Base-by-base conservation (phyloP, 305 asterid species). In the Solanum hybrid region DNA sequence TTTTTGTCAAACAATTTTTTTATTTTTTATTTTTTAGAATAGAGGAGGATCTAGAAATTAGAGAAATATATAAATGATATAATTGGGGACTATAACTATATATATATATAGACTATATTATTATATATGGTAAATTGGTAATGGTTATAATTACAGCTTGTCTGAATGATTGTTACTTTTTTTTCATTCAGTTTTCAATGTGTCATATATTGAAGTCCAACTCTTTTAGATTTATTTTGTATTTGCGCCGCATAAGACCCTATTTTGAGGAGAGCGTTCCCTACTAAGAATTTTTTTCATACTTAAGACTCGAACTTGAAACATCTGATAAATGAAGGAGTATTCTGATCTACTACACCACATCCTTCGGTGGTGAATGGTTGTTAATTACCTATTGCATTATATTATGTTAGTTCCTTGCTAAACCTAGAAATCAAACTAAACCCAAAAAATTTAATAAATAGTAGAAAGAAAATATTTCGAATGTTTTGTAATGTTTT, bases 231-330 rank as follows among this genome's bases (percentile, higher is more conserved):
- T 57, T 57, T 57, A 0, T 57, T 57, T 57, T 17, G 70, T 0
- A 57, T 17, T 1, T 57, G 4, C 0, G 0, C 1, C n/a, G 10
- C 1, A 1, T 57, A 57, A 3, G 24, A 57, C 2, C 4, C 5
- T 20, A 57, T 57, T 57, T 57, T 1, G 10, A 17, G 24, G 10
- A 57, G 10, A 20, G 2, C 2, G 5, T 57, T 57, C 1, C 4
- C 4, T 57, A 17, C 4, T 20, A 17, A 57, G 0, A 3, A 3
- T 1, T 17, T 57, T 15, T 20, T 0, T 57, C 10, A 20, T 57
- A 17, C 0, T 1, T 17, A 2, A 57, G 0, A 17, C 2, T 57
- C 24, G 1, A 57, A 17, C 24, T 1, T 20, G 10, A 57, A 2
- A 57, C 4, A 0, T 17, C 2, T 57, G 2, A 7, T 57, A 6